Evolutionary conservation across 2,329 filamentous ascomycete species (phyloP).

Genomic region (Neonectria magnoliae): DNA sequence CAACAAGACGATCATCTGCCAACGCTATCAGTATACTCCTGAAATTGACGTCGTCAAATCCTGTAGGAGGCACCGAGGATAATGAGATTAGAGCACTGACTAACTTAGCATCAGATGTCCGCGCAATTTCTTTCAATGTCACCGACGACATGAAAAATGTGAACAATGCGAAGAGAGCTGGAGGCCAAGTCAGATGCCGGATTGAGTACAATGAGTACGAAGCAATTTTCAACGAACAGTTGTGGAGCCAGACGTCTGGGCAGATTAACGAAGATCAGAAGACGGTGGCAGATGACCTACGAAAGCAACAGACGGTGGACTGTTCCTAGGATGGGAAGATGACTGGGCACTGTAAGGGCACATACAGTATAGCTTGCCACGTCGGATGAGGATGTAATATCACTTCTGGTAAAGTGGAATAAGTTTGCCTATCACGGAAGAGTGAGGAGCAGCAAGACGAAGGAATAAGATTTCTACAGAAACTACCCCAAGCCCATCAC

Average conservation of each 20-base stretch:
- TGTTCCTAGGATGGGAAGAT: neutral
- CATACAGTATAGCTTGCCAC: no score
- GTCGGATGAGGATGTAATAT: no score
- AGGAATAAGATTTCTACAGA: neutral
- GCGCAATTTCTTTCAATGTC: neutral
- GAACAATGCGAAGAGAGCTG: neutral
- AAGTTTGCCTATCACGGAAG: no score
- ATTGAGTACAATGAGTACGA: neutral
- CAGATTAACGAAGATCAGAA: neutral
- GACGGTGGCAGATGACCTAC: neutral
- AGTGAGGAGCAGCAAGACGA: no score
- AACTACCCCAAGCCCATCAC: neutral
- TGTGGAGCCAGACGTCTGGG: neutral
- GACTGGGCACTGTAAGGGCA: no score
- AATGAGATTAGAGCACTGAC: neutral
- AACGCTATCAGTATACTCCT: neutral
- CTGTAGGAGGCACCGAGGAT: neutral
- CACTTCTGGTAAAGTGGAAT: no score
- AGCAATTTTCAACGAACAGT: neutral
- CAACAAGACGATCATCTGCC: neutral
- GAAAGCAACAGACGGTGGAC: neutral
- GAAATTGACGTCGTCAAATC: neutral
- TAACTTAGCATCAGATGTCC: neutral
- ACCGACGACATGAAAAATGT: neutral
- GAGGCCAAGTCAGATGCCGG: neutral